Evolutionary conservation across 495 filamentous ascomycete species (phyloP), one percentile per base, ranked within the genome.

Genomic region (Neurospora cerealis): DNA sequence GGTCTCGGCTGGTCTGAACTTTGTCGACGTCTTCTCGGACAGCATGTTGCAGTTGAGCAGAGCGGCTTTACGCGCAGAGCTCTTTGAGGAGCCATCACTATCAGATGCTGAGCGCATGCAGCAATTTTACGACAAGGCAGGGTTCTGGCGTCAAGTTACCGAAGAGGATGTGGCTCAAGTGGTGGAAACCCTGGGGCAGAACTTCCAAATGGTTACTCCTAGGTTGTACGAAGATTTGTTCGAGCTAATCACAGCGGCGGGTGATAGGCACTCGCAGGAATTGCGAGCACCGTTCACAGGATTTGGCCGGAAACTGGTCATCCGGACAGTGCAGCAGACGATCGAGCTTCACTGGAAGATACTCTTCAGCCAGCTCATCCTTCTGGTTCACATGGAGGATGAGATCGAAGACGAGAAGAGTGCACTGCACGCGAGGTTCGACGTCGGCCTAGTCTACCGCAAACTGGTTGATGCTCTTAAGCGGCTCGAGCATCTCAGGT

Each of bases 311-410:
- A 91, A 88, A 73, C 83, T 93, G 6, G 83, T 94, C 11, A 86
- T 96, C 10, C 90, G 88, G 38, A 91, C 91, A 28, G 89, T 92
- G 4, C 91, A 95, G 76, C 96, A 98, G 78, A 90, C 90, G 15
- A 88, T 94, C 34, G 84, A 90, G 69, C 79, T 91, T 7, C 89
- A 91, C 73, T 88, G 88, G 75, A 87, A 88, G 41, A 85, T 95
- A 19, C 88, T 96, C 19, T 89, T 93, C 69, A 91, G 93, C 79
- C 87, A 98, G n/a, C 79, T 97, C 2, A 84, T 94, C n/a, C 83
- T 98, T 5, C 86, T 96, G 13, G 86, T 94, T 21, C 92, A 97
- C 75, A 88, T 98, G 80, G 91, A 93, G 77, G 88, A 88, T 60
- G 94, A 95, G 75, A 86, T 91, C 40, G 87, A 88, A 76, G 87